Evolutionary conservation across 805 yeast genomes (phyloP).

Genomic region (Ogataea nonfermentans): DNA sequence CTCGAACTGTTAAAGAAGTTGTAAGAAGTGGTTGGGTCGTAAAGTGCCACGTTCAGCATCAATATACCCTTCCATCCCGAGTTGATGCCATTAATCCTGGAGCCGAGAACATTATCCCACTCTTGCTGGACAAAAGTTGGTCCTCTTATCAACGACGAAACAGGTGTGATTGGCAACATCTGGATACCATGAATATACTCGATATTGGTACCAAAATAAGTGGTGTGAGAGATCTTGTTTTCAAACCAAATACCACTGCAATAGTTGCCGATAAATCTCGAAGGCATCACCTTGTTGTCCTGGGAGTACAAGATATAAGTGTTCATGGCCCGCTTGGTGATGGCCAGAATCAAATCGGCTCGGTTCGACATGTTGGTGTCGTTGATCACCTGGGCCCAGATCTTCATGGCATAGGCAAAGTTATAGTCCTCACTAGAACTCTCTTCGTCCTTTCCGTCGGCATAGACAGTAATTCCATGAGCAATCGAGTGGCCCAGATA

Average conservation of each 20-base stretch:
- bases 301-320: constrained; percentile 47
- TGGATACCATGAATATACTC: constrained; percentile 75
- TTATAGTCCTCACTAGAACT: constrained; percentile 65
- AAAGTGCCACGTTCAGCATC: constrained; percentile 71
- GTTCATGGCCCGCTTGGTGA: constrained; percentile 50
- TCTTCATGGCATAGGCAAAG: constrained; percentile 60
- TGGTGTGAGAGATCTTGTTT: constrained; percentile 64
- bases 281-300: constrained; percentile 49
- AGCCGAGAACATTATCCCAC: constrained; percentile 54
- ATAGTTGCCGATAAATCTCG: constrained; percentile 46
- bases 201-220: constrained; percentile 55
- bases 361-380: constrained; percentile 51
- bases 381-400: constrained; percentile 60
- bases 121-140: constrained; percentile 60
- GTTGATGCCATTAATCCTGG: constrained; percentile 48
- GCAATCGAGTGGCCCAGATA: constrained; percentile 71
- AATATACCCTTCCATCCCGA: constrained; percentile 79
- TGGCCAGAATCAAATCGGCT: constrained; percentile 55
- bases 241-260: constrained; percentile 65
- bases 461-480: constrained; percentile 53
- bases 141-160: constrained; percentile 59
- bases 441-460: constrained; percentile 66
- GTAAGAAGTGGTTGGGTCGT: constrained; percentile 64
- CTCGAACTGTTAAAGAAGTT: constrained; percentile 55
- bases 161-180: constrained; percentile 67